Conservation (phyloP, 129 eudicot species). For the Flaveria bidentis region DNA sequence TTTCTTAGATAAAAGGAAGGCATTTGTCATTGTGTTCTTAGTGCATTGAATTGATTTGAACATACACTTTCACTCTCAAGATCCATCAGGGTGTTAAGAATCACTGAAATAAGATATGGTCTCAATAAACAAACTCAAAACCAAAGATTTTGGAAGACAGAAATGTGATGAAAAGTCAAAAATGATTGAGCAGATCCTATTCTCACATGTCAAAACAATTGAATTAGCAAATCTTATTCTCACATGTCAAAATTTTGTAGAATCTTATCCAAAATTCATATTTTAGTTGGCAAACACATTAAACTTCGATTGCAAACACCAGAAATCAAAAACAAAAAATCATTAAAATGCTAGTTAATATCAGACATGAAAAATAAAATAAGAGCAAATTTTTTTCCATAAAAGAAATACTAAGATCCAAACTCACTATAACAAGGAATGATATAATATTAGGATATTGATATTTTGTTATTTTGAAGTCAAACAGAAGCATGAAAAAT, state of each 20-base stretch:
- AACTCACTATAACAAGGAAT: too few relatives aligned
- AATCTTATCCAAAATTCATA: slow-evolving; percentile 27
- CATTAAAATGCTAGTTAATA: too few relatives aligned
- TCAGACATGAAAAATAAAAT: too few relatives aligned
- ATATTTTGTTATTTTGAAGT: too few relatives aligned
- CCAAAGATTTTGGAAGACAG: slow-evolving; percentile 19
- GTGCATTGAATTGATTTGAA: slow-evolving; percentile 33
- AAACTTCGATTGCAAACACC: slow-evolving; percentile 3
- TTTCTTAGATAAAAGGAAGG: slow-evolving; percentile 4
- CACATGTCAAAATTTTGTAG: slow-evolving; percentile 38
- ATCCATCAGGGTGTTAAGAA: not conserved
- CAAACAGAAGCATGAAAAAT: too few relatives aligned
- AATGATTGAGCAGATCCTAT: slow-evolving; percentile 35
- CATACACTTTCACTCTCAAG: not conserved
- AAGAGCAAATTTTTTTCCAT: too few relatives aligned
- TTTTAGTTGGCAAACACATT: slow-evolving; percentile 32
- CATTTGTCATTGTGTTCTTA: slow-evolving; percentile 22
- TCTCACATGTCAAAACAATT: slow-evolving; percentile 35
- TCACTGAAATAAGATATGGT: not conserved
- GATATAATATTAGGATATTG: too few relatives aligned
- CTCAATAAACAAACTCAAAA: not conserved
- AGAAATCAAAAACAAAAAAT: too few relatives aligned
- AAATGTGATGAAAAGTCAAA: slow-evolving; percentile 25
- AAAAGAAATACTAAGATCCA: too few relatives aligned
- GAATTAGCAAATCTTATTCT: slow-evolving; percentile 24